Conservation (phyloP, 441 rosid genomes). For the Populus hybrid region DNA sequence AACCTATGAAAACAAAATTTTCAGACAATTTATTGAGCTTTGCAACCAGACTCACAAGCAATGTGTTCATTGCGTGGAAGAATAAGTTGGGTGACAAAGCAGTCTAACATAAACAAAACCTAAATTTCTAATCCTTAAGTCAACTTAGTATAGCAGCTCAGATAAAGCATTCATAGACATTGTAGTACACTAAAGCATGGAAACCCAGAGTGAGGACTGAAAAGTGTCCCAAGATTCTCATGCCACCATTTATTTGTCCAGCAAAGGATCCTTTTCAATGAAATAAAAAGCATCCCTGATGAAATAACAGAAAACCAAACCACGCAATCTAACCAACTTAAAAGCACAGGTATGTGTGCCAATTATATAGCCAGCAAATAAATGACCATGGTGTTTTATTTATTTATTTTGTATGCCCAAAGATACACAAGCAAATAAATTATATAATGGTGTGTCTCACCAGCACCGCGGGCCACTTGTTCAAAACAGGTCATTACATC, state of each 20-base stretch:
- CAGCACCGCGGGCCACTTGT: not conserved
- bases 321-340: not conserved
- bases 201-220: not conserved
- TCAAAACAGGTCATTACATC: not conserved
- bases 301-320: not conserved
- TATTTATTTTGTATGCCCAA: not conserved
- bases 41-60: not conserved
- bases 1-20: constrained; percentile 45
- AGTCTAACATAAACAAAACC: not conserved
- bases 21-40: not conserved
- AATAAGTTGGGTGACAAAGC: not conserved
- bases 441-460: not conserved
- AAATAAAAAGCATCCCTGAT: not conserved
- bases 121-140: not conserved
- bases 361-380: not conserved
- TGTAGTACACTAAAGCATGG: not conserved
- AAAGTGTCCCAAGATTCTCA: not conserved
- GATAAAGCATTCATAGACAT: not conserved
- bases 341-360: not conserved
- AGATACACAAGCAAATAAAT: not conserved
- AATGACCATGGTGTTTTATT: not conserved
- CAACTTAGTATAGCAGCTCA: not conserved
- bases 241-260: not conserved
- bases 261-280: not conserved
- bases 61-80: not conserved